phyloP scores from a whole-genome alignment of 2,329 filamentous ascomycete genomes.

The Blastomyces gilchristii region DNA sequence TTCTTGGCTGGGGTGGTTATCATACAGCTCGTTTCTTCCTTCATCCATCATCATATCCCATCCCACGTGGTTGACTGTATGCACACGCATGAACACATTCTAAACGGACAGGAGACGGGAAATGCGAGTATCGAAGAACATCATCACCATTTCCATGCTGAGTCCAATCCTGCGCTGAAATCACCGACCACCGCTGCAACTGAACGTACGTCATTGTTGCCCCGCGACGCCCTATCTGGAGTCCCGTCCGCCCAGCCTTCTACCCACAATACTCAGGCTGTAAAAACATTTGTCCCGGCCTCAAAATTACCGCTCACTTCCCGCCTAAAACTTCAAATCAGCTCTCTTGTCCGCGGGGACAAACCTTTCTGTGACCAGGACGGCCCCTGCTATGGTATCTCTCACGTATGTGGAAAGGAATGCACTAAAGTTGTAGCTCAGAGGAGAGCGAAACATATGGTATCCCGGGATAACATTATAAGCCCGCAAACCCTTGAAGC shows the following conservation, averaged over 20 bases:
- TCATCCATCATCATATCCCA: constrained; percentile 40
- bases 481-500: constrained; percentile 1
- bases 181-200: neutral
- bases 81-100: constrained; percentile 34
- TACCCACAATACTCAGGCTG: neutral
- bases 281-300: neutral
- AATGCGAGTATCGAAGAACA: constrained; percentile 18
- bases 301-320: constrained; percentile 9
- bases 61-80: constrained; percentile 42
- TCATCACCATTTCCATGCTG: constrained; percentile 19
- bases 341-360: constrained; percentile 11
- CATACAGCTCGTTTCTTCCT: constrained; percentile 36
- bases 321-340: constrained; percentile 11
- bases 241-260: neutral
- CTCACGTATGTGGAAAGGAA: constrained; percentile 51
- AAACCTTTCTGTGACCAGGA: constrained; percentile 41
- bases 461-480: constrained; percentile 1
- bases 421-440: constrained; percentile 43
- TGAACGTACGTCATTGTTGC: constrained; percentile 17
- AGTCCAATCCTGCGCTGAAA: neutral
- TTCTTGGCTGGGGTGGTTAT: constrained; percentile 40
- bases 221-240: neutral
- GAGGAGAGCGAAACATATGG: constrained; percentile 11
- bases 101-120: constrained; percentile 27
- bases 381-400: constrained; percentile 52